Conservation (phyloP, 176 grass and related monocot species). For the Bromus sterilis region DNA sequence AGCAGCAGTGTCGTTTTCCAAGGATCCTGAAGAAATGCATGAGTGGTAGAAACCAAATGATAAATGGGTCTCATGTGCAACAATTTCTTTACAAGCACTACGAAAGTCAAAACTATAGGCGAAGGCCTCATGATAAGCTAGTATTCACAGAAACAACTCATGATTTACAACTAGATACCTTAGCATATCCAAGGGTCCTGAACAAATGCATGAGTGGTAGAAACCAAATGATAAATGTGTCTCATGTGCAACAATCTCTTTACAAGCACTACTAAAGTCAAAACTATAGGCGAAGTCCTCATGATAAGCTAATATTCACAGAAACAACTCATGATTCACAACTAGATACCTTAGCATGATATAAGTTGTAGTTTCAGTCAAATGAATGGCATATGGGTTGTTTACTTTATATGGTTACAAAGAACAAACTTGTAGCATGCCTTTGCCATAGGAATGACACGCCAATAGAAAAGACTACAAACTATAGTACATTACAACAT, state of each 20-base stretch:
- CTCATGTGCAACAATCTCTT: not conserved
- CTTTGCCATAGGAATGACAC: not conserved
- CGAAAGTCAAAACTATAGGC: not conserved
- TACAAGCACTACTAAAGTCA: not conserved
- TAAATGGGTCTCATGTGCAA: not conserved
- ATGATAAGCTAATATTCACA: not conserved
- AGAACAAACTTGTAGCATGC: not conserved
- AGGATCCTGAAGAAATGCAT: conserved; percentile 51
- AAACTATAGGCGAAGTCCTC: not conserved
- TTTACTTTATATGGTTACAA: not conserved
- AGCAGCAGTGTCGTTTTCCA: conserved; percentile 98
- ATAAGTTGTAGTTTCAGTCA: not conserved
- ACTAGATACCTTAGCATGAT: not conserved
- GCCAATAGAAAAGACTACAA: conserved; percentile 1
- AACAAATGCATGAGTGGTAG: not conserved
- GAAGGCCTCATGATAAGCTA: not conserved
- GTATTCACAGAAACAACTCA: not conserved
- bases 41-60: not conserved
- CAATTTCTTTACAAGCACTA: not conserved
- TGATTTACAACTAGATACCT: not conserved
- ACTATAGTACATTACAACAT: conserved; percentile 9
- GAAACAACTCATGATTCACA: not conserved
- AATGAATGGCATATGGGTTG: not conserved
- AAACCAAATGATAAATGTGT: not conserved
- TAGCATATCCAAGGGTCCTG: conserved; percentile 85